Evolutionary conservation across 306 rosid genomes (phyloP), one percentile per base, ranked within the genome.

Genomic region (Castanea sativa): DNA sequence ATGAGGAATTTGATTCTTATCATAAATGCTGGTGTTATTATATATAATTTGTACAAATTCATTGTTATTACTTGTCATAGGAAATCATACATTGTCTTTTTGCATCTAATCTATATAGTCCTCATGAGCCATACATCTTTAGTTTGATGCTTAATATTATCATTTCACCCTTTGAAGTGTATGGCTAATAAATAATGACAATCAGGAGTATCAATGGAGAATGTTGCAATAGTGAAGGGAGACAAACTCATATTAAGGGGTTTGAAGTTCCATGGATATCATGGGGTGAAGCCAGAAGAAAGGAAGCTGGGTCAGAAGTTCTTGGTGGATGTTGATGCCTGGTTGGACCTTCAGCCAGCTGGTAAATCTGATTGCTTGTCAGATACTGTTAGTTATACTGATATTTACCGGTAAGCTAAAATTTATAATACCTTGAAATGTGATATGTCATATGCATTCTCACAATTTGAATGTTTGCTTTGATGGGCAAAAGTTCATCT

Each of bases 281-380:
- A 95, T 73, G 98, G 99, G n/a, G 98, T 78, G 73, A 83, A 83
- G 58, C 80, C 89, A 0, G 91, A 81, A 86, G 99, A 92, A 79
- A 95, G 73, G 76, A 88, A 51, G 32, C 38, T 88, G 55, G 99
- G 99, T 27, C 99, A 95, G 89, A 90, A 88, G 78, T 95, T 95
- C 79, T 27, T 87, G 70, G 84, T 92, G 6, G 98, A 92, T 79
- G 74, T 95, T 12, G 98, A 95, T 87, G 94, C 96, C 80, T 95
- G 99, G 99, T 82, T 92, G 96, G 97, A 95, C 91, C 98, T 92
- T 63, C 86, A 63, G 61, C 74, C 84, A 30, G 90, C 99, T 63
- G 97, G 98, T 11, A 79, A 70, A 64, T 90, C 99, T 52, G 98
- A 91, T 79, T 5, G 73, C 45, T 71, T 92, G 77, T 55, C 90